phyloP scores from a whole-genome alignment of 176 grass and related monocot genomes.

The Oryza rufipogon region DNA sequence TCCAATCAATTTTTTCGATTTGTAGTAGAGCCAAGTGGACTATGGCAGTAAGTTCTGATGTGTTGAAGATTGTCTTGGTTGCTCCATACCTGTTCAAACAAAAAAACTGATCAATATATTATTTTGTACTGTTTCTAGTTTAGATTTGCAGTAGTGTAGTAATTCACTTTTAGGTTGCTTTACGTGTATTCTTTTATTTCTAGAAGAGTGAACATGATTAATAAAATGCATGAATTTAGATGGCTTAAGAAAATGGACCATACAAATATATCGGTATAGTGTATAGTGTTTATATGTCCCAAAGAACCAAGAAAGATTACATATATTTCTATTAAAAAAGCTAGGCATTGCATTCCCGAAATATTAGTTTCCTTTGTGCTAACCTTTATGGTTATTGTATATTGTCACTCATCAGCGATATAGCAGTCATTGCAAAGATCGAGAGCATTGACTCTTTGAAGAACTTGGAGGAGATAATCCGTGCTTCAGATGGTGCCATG shows the following conservation, averaged over 20 bases:
- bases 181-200: slow-evolving; percentile 12
- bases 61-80: background rate
- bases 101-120: background rate
- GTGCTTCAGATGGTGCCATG: slow-evolving; percentile 91
- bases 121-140: background rate
- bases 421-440: slow-evolving; percentile 90
- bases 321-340: background rate
- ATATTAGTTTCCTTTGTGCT: slow-evolving; percentile 30
- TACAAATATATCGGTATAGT: background rate
- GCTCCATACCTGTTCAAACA: slow-evolving; percentile 9
- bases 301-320: background rate
- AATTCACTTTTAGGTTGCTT: background rate
- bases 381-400: slow-evolving; percentile 25
- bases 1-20: background rate
- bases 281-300: background rate
- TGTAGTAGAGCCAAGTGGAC: background rate
- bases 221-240: slow-evolving; percentile 8
- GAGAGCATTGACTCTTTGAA: slow-evolving; percentile 90
- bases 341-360: slow-evolving; percentile 9
- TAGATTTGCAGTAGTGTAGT: background rate
- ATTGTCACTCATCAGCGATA: slow-evolving; percentile 78
- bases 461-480: slow-evolving; percentile 86
- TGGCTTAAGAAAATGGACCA: background rate
- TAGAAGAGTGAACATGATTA: slow-evolving; percentile 1
- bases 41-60: background rate